Evolutionary conservation across 2,329 filamentous ascomycete genomes (phyloP), one percentile per base, ranked within the genome.

Genomic region (Plectosphaerella sp.): DNA sequence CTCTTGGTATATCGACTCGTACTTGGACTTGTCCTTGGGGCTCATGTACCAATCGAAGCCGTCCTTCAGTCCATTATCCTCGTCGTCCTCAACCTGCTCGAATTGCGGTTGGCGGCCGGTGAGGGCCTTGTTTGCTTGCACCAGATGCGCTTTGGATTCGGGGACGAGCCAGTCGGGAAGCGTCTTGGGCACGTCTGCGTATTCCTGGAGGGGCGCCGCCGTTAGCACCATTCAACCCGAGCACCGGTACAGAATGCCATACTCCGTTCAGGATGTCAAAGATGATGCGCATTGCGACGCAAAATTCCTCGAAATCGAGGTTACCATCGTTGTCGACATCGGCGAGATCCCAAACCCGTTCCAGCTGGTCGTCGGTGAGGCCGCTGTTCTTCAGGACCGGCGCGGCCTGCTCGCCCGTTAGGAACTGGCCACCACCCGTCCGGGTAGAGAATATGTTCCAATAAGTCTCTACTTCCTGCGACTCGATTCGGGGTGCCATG

Each of bases 21-120:
- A 99, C 72, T 97, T 97, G 58, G 83, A 67, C 73, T 95, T 95
- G 73, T 99, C 92, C 28, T 77, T 72, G 1, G 94, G 94, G 54
- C 85, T 91, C 91, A 99, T 99, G 75, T 99, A 99, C 94, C 94
- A 99, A 69, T 99, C 94, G 70, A 99, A 99, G 12, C 93, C 93
- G 70, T 97, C 91, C 68, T 96, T 96, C 57, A 99, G 77, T 1
- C 91, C 91, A 4, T 86, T 84, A 61, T 96, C 92, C 58, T 87
- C 83, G 54, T 96, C 89, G 61, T 91, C 88, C 51, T 91, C 88
- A 54, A 96, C 84, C 56, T 84, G 81, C 70, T 96, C 92, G 68
- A 97, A 97, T 61, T 88, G 84, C 49, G 88, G 82, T 59, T 89
- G 88, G 59, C 87, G 86, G 56, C 88, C 88, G 14, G 86, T 88